Conservation (phyloP, 345 rosid species). For the Sisymbrium irio region DNA sequence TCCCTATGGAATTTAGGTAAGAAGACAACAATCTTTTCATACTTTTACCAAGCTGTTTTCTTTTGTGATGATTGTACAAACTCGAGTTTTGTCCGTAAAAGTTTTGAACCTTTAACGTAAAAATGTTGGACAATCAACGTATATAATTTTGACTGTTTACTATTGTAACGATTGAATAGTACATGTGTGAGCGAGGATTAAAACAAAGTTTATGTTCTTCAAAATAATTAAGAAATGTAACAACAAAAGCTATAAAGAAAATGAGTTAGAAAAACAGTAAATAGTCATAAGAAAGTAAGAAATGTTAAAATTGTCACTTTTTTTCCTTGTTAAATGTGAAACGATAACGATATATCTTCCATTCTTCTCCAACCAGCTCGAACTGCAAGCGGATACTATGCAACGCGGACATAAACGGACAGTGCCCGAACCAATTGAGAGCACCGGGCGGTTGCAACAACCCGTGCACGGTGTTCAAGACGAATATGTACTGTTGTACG, state of each 20-base stretch:
- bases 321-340: too few species aligned
- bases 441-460: slow-evolving; percentile 37
- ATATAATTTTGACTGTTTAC: too few species aligned
- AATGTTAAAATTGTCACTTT: background rate
- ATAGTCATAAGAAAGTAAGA: background rate
- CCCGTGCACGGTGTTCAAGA: slow-evolving; percentile 53
- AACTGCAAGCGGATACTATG: slow-evolving; percentile 44
- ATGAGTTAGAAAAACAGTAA: too few species aligned
- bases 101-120: too few species aligned
- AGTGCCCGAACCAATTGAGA: slow-evolving; percentile 45
- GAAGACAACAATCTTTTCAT: background rate
- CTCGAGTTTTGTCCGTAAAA: background rate
- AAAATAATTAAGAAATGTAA: too few species aligned
- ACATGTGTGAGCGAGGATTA: background rate
- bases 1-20: slow-evolving; percentile 37
- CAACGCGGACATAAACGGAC: slow-evolving; percentile 47
- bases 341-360: background rate
- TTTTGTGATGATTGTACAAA: background rate
- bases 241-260: background rate
- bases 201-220: too few species aligned
- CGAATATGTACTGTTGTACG: slow-evolving; percentile 48
- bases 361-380: slow-evolving; percentile 29
- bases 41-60: background rate
- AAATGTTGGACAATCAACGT: background rate
- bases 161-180: too few species aligned